A percentile compares a stretch with the other conserved stretches of the same genome.
Conservation (phyloP, 371 early-diverging fungal species). For the Apophysomyces variabilis region DNA sequence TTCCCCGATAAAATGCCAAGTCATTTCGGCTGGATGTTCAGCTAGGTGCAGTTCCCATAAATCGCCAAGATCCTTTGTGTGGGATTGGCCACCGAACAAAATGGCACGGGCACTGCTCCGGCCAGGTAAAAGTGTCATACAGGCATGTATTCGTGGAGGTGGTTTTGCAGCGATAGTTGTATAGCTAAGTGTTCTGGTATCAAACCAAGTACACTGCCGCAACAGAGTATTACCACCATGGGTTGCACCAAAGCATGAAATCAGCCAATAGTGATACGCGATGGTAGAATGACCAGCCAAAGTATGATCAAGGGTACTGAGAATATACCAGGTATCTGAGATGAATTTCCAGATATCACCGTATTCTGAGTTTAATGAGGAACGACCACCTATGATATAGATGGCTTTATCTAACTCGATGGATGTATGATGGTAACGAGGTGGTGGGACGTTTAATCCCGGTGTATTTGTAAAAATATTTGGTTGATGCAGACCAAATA, state of each 20-base stretch:
- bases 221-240: neutral
- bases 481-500: slow-evolving; percentile 1
- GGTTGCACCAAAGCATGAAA: slow-evolving; percentile 33
- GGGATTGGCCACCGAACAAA: slow-evolving; percentile 23
- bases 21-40: slow-evolving; percentile 12
- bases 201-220: slow-evolving; percentile 19
- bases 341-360: slow-evolving; percentile 8
- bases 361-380: neutral
- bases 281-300: slow-evolving; percentile 27
- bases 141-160: slow-evolving; percentile 23
- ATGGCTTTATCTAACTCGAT: neutral
- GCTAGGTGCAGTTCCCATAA: slow-evolving; percentile 28
- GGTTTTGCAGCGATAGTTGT: slow-evolving; percentile 12
- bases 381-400: slow-evolving; percentile 19
- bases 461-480: neutral
- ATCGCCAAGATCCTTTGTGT: slow-evolving; percentile 20
- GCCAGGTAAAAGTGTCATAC: slow-evolving; percentile 13
- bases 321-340: slow-evolving; percentile 15
- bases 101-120: slow-evolving; percentile 10
- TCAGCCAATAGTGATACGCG: slow-evolving; percentile 21
- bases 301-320: neutral
- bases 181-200: slow-evolving; percentile 11
- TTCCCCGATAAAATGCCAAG: slow-evolving; percentile 17
- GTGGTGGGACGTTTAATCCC: neutral
- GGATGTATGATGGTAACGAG: slow-evolving; percentile 26